Evolutionary conservation across 2,329 filamentous ascomycete species (phyloP).

Genomic region (Apiospora saccharicola): DNA sequence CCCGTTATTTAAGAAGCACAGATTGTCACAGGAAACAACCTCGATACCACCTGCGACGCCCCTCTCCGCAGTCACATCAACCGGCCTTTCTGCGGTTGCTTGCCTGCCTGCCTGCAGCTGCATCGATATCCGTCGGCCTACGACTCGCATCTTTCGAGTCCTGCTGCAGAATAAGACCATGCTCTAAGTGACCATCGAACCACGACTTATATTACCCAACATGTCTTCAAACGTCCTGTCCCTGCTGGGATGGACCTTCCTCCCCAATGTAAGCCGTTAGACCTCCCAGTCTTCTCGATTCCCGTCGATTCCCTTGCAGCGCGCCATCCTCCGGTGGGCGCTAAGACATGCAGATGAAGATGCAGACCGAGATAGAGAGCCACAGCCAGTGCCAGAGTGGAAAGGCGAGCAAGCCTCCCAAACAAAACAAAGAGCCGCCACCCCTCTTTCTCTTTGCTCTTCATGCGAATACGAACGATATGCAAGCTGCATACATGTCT

Average conservation of each 20-base stretch:
- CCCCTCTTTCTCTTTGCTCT: conserved; percentile 12
- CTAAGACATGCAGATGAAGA: conserved; percentile 12
- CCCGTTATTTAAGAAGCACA: conserved; percentile 18
- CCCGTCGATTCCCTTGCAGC: conserved; percentile 11
- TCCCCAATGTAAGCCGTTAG: conserved; percentile 55
- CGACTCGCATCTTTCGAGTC: conserved; percentile 11
- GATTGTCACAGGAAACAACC: conserved; percentile 19
- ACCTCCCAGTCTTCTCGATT: conserved; percentile 16
- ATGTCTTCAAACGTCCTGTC: conserved; percentile 61
- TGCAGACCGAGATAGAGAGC: neutral
- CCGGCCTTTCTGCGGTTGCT: conserved; percentile 5
- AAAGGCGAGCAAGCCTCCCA: neutral
- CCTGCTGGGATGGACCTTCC: conserved; percentile 64
- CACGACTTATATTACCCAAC: conserved; percentile 24
- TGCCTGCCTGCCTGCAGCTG: neutral
- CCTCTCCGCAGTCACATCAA: conserved; percentile 5
- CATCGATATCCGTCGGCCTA: conserved; percentile 2
- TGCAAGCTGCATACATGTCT: neutral
- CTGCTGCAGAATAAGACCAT: conserved; percentile 5
- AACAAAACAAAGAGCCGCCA: neutral
- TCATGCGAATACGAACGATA: conserved; percentile 9
- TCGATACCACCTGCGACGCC: conserved; percentile 18
- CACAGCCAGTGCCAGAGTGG: neutral
- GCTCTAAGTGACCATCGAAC: conserved; percentile 8
- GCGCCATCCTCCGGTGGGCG: neutral